Evolutionary conservation across 768 basidiomycete genomes (phyloP).

Genomic region (Mycena belliarum): DNA sequence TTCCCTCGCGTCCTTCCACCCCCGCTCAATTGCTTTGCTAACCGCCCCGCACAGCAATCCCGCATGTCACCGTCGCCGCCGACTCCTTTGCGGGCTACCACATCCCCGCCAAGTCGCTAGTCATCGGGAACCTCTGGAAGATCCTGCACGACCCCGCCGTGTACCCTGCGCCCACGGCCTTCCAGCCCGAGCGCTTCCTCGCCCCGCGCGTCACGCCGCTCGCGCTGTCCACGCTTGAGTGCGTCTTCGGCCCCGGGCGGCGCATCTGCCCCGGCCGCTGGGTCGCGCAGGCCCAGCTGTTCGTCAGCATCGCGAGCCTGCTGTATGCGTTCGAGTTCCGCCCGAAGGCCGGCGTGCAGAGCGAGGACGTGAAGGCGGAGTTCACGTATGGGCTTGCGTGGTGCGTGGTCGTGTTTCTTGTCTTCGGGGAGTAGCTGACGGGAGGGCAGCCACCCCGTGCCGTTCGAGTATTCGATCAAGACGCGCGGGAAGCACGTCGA

Average conservation of each 20-base stretch:
- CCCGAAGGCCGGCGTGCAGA: not conserved
- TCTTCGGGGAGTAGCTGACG: not conserved
- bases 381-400: not conserved
- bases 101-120: not conserved
- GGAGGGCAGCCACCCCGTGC: not conserved
- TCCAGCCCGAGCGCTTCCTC: not conserved
- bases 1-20: too few species aligned
- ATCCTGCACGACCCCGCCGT: not conserved
- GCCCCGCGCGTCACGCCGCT: not conserved
- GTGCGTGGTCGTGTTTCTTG: not conserved
- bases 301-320: not conserved
- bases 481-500: not conserved
- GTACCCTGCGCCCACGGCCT: not conserved
- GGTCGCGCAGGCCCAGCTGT: not conserved
- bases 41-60: not conserved
- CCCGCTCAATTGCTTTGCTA: too few species aligned
- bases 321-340: not conserved
- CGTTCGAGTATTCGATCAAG: not conserved
- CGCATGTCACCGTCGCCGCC: not conserved
- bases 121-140: not conserved
- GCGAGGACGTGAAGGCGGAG: not conserved
- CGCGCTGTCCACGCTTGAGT: not conserved
- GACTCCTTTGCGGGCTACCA: not conserved
- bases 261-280: not conserved
- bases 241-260: not conserved